A percentile compares a stretch with the other conserved stretches of the same genome.
These are phyloP conservation scores for Bryopsis sp. DNA, from an alignment of 139 green algal genomes.

Conservation along the genomic window DNA sequence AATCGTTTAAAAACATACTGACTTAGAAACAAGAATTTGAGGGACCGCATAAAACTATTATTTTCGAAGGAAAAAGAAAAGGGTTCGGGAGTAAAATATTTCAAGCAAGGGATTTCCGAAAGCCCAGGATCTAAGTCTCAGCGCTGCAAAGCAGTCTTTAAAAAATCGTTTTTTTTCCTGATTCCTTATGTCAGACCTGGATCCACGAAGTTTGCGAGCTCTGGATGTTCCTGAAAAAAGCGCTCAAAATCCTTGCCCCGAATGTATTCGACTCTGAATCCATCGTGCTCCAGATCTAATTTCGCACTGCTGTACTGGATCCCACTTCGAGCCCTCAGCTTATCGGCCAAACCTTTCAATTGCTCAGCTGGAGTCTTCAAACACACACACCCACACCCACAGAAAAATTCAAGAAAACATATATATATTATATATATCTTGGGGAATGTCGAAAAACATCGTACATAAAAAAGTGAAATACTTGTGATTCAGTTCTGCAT, in stretches of 20 bases:
- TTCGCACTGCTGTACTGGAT: not conserved
- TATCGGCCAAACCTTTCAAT: not conserved
- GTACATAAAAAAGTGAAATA: too few relatives aligned
- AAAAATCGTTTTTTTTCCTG: not conserved
- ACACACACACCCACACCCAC: too few relatives aligned
- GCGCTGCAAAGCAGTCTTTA: too few relatives aligned
- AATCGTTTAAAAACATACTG: constrained; percentile 1
- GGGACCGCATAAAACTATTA: too few relatives aligned
- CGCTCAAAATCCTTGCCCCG: constrained; percentile 39
- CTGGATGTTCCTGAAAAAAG: constrained; percentile 23
- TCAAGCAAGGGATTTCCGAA: too few relatives aligned
- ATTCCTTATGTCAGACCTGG: constrained; percentile 23
- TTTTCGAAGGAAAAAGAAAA: too few relatives aligned
- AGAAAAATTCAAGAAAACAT: too few relatives aligned
- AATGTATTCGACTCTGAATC: constrained; percentile 40
- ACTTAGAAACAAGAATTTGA: constrained; percentile 16
- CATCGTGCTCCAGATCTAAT: not conserved
- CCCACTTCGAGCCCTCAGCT: not conserved
- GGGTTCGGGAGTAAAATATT: too few relatives aligned
- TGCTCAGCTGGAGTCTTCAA: constrained; percentile 2
- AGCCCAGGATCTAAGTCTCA: too few relatives aligned
- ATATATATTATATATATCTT: too few relatives aligned
- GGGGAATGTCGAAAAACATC: too few relatives aligned
- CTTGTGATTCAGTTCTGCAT: too few relatives aligned
- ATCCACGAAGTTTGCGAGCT: constrained; percentile 30